Evolutionary conservation across 345 rosid genomes (phyloP).

Genomic region (Mallotus nudiflorus): DNA sequence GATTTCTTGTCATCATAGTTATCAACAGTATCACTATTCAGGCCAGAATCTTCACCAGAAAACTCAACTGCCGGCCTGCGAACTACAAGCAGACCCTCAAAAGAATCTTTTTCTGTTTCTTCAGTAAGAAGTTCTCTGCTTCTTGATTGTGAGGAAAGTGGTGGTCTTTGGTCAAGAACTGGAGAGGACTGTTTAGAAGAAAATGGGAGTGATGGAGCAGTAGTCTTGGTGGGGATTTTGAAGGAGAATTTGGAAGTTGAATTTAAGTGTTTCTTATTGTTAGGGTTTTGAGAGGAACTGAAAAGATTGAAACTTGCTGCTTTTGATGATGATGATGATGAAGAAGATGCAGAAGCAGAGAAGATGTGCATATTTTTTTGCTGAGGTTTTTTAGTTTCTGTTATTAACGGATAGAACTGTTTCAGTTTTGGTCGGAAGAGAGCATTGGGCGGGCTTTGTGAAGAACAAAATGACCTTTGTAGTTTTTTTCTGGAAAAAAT

Average conservation of each 20-base stretch:
- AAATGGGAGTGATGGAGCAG: constrained; percentile 24
- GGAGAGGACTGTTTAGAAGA: constrained; percentile 26
- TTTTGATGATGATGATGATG: constrained; percentile 32
- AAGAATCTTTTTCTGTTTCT: constrained; percentile 20
- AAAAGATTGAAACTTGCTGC: constrained; percentile 48
- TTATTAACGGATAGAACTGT: constrained; percentile 53
- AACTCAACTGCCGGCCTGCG: constrained; percentile 71
- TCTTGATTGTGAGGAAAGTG: constrained; percentile 13
- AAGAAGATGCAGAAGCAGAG: constrained; percentile 56
- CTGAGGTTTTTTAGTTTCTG: neutral
- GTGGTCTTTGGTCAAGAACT: constrained; percentile 40
- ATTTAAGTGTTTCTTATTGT: constrained; percentile 14
- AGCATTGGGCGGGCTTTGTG: constrained; percentile 39
- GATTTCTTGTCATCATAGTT: constrained; percentile 31
- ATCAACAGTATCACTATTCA: constrained; percentile 5
- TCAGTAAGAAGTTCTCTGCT: constrained; percentile 6
- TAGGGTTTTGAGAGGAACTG: constrained; percentile 43
- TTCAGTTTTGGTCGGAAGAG: constrained; percentile 36
- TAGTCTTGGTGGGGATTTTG: constrained; percentile 34
- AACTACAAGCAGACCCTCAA: constrained; percentile 47
- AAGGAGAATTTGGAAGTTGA: constrained; percentile 24
- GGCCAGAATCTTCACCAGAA: constrained; percentile 37
- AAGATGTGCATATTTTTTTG: constrained; percentile 43
- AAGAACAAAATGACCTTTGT: constrained; percentile 23
- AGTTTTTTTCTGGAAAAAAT: constrained; percentile 7